A percentile compares a stretch with the other conserved stretches of the same genome.
Conservation (phyloP, 768 basidiomycete genomes). For the Auricularia heimuer region DNA sequence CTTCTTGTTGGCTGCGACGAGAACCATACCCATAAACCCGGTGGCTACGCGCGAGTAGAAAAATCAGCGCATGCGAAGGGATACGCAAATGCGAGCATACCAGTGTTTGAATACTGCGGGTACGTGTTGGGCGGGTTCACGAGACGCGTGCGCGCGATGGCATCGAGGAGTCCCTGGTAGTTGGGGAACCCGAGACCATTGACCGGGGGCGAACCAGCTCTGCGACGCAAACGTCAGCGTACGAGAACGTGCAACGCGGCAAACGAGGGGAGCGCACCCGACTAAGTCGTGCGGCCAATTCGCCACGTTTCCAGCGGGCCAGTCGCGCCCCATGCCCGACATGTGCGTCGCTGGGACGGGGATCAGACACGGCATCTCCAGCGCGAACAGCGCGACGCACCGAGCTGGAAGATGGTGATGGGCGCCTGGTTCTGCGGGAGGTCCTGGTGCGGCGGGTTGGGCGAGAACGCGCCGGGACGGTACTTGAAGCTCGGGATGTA, state of each 20-base stretch:
- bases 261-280: conserved; percentile 6
- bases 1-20: conserved; percentile 24
- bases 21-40: conserved; percentile 24
- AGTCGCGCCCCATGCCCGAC: conserved; percentile 26
- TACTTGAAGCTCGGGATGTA: conserved; percentile 32
- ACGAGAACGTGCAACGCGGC: too few species aligned
- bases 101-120: conserved; percentile 34
- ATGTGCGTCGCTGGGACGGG: conserved; percentile 16
- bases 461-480: conserved; percentile 12
- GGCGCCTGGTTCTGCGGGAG: not conserved
- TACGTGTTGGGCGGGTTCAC: conserved; percentile 35
- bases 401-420: conserved; percentile 21
- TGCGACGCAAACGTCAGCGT: too few species aligned
- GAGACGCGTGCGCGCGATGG: conserved; percentile 29
- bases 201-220: conserved; percentile 17
- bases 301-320: conserved; percentile 24
- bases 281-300: conserved; percentile 32
- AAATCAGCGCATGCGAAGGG: too few species aligned
- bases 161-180: conserved; percentile 24
- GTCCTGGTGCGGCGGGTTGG: not conserved
- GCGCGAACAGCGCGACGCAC: too few species aligned
- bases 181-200: conserved; percentile 25
- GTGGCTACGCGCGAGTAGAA: conserved; percentile 8
- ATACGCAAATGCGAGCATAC: too few species aligned
- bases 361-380: too few species aligned